phyloP scores from a whole-genome alignment of 1,284 basidiomycete genomes.

The Papiliotrema terrestris region DNA sequence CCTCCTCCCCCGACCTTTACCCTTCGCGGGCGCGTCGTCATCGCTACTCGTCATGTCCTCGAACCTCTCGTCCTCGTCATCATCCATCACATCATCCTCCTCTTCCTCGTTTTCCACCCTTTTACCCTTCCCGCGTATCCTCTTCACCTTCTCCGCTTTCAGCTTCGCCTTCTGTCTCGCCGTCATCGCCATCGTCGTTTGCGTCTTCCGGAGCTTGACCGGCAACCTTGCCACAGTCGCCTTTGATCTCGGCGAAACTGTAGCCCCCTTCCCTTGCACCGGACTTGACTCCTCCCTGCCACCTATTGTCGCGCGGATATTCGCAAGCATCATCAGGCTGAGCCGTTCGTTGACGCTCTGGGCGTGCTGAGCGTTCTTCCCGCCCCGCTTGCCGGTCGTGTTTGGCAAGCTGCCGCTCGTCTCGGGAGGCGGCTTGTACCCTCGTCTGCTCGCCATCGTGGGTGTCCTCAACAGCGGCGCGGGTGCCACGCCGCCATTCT shows the following conservation, averaged over 20 bases:
- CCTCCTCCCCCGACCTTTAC: not conserved
- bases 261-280: no score
- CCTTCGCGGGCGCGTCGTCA: not conserved
- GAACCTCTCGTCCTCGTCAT: not conserved
- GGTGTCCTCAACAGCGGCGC: not conserved
- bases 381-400: not conserved
- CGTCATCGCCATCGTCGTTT: not conserved
- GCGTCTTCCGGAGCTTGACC: not conserved
- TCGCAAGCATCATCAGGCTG: not conserved
- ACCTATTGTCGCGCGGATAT: constrained; percentile 2
- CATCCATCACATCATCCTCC: not conserved
- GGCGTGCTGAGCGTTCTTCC: not conserved
- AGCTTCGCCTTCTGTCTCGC: not conserved
- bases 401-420: not conserved
- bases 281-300: not conserved
- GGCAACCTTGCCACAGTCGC: not conserved
- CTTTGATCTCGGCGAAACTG: no score
- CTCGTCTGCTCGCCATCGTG: not conserved
- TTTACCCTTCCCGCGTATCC: not conserved
- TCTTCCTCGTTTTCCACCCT: not conserved
- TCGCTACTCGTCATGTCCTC: not conserved
- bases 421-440: not conserved
- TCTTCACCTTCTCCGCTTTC: not conserved
- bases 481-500: not conserved
- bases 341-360: constrained; percentile 7